Percentiles rank a stretch among this genome's conserved stretches.
Evolutionary conservation across 2,329 filamentous ascomycete genomes (phyloP).

Genomic region (Aspergillus sp.): DNA sequence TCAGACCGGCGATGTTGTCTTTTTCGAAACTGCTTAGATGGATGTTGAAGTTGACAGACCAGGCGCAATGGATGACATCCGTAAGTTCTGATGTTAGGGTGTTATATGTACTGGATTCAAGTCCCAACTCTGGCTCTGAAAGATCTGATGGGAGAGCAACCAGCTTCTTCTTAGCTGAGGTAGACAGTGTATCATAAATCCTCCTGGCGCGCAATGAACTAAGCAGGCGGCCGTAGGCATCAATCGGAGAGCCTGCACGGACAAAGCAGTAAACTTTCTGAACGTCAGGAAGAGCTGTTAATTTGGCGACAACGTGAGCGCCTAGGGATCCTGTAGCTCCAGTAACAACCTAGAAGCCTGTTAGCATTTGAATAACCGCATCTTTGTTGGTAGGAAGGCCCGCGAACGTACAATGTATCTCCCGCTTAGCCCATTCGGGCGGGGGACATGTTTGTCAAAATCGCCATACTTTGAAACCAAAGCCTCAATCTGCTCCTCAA

Average conservation of each 20-base stretch:
- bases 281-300: conserved; percentile 39
- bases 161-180: conserved; percentile 37
- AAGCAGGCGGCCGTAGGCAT: conserved; percentile 46
- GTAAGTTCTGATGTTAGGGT: conserved; percentile 46
- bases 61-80: conserved; percentile 62
- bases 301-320: conserved; percentile 54
- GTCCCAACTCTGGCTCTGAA: conserved; percentile 49
- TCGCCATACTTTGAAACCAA: conserved; percentile 49
- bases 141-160: conserved; percentile 51
- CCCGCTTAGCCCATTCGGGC: conserved; percentile 17
- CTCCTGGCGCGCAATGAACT: conserved; percentile 43
- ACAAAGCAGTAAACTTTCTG: conserved; percentile 58
- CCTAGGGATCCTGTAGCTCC: conserved; percentile 67
- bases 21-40: conserved; percentile 56
- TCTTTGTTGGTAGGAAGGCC: neutral
- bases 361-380: neutral
- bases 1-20: conserved; percentile 52
- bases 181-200: conserved; percentile 25
- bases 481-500: conserved; percentile 45
- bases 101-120: conserved; percentile 43
- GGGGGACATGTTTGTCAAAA: conserved; percentile 29
- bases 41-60: conserved; percentile 65
- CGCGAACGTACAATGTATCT: conserved; percentile 24
- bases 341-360: conserved; percentile 49
- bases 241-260: conserved; percentile 45